Evolutionary conservation across 2,329 filamentous ascomycete genomes (phyloP).

Genomic region (Cyclaneusma minus): DNA sequence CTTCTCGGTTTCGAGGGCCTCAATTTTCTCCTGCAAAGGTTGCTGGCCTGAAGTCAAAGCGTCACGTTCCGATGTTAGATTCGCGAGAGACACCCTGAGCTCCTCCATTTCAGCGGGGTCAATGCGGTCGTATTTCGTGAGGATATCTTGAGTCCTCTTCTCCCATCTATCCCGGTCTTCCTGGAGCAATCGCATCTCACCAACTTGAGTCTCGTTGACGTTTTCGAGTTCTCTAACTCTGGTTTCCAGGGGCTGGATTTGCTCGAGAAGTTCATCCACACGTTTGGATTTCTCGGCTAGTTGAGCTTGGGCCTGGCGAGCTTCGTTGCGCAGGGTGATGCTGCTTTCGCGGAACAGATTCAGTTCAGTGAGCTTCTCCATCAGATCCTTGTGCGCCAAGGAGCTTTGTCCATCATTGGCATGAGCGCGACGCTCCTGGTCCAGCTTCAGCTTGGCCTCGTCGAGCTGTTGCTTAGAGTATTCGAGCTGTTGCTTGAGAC

Average conservation of each 20-base stretch:
- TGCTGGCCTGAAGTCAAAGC: conserved; percentile 20
- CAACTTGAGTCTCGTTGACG: conserved; percentile 47
- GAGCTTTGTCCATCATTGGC: conserved; percentile 59
- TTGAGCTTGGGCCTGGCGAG: conserved; percentile 61
- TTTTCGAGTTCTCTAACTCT: conserved; percentile 72
- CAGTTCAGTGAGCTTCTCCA: conserved; percentile 88
- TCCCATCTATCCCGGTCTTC: conserved; percentile 92
- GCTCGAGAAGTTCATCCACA: conserved; percentile 57
- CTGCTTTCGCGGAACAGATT: conserved; percentile 95
- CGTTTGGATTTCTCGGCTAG: conserved; percentile 60
- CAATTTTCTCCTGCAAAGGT: conserved; percentile 36
- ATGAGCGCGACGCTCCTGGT: conserved; percentile 70
- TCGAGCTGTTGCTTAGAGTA: conserved; percentile 81
- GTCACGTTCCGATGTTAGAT: conserved; percentile 50
- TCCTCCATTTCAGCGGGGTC: conserved; percentile 87
- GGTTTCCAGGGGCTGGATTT: conserved; percentile 69
- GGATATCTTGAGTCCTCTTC: conserved; percentile 86
- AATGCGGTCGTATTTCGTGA: conserved; percentile 89
- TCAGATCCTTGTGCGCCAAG: conserved; percentile 73
- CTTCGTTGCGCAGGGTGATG: conserved; percentile 76
- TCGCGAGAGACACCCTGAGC: conserved; percentile 62
- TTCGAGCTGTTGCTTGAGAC: conserved; percentile 78
- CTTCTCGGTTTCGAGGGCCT: conserved; percentile 37
- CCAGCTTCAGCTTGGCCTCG: conserved; percentile 73
- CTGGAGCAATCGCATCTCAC: conserved; percentile 76